Evolutionary conservation across 1,139 yeast species (phyloP), one percentile per base, ranked within the genome.

Genomic region (Meyerozyma guilliermondii): DNA sequence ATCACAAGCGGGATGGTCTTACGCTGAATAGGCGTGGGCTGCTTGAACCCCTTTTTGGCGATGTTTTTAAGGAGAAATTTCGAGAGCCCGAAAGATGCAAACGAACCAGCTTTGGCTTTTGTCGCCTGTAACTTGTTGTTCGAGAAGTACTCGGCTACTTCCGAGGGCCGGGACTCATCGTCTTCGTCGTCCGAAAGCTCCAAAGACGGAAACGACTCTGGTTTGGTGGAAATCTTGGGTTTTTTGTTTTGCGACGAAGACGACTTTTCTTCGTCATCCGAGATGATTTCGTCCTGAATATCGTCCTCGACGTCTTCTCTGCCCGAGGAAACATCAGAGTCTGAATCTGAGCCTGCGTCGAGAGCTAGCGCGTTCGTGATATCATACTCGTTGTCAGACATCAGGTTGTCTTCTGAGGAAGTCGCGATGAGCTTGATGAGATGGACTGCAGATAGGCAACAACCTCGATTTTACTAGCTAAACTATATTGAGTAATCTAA

Each of bases 1-100:
- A 92, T 70, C 44, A 92, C 83, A 45, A 89, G 71, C 1, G 98
- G 98, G 45, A 94, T 87, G 3, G 98, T 83, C 59, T 91, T 91
- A 49, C 98, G 76, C 66, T 94, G 99, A 60, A 94, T 94, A 1
- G 99, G 98, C 0, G 99, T 94, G 8, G 99, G 98, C 52, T 87
- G 95, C 54, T 81, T 84, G 67, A 81, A 94, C 0, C 99, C 99
- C 59, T 88, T 91, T 50, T 81, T 82, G 43, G 80, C 62, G 44
- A 94, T 85, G 54, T 89, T 92, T 34, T 72, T 65, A 43, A 89
- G 62, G 11, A 91, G 62, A 44, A 76, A 71, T 56, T 84, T 85
- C 20, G 95, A 83, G 43, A 94, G 72, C 2, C 98, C 98, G 68
- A 92, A 84, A 36, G 95, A 85, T 6, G 88, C 88, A 69, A 91